phyloP scores from a whole-genome alignment of 148 eudicot genomes.

The Rhododendron molle region DNA sequence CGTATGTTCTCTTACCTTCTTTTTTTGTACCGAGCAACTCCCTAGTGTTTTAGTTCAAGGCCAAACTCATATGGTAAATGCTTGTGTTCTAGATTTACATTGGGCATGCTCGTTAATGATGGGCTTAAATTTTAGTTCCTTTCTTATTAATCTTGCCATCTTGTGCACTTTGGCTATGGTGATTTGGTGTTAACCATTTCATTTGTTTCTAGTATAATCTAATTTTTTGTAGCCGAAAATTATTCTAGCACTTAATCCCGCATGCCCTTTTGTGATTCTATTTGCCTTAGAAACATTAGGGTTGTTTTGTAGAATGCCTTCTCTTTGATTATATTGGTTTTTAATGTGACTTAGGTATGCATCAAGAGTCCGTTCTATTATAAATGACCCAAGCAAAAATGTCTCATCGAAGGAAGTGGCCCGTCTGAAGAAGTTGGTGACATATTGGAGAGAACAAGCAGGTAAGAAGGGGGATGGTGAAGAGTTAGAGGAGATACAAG shows the following conservation, averaged over 20 bases:
- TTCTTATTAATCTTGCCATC: neutral
- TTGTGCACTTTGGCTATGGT: neutral
- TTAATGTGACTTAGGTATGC: conserved; percentile 56
- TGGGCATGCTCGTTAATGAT: neutral
- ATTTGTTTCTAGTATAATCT: neutral
- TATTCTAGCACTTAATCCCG: neutral
- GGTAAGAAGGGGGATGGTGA: conserved; percentile 90
- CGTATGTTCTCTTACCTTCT: conserved; percentile 39
- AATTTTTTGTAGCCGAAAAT: neutral
- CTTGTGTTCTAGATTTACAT: neutral
- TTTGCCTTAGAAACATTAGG: neutral
- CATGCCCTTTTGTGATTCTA: neutral
- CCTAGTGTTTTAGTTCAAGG: neutral
- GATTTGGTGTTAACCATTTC: neutral
- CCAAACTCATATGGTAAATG: neutral
- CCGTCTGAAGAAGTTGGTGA: conserved; percentile 73
- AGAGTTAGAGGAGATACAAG: conserved; percentile 92
- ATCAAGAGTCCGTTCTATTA: conserved; percentile 89
- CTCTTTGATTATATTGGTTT: neutral
- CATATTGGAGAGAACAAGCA: conserved; percentile 93
- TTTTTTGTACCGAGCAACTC: neutral
- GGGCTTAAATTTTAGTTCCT: neutral
- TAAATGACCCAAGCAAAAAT: conserved; percentile 91
- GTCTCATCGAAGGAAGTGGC: conserved; percentile 93
- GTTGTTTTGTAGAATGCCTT: neutral